These are phyloP conservation scores for Pythium phragmitis DNA, from an alignment of 352 stramenopile species.

Conservation along the genomic window DNA sequence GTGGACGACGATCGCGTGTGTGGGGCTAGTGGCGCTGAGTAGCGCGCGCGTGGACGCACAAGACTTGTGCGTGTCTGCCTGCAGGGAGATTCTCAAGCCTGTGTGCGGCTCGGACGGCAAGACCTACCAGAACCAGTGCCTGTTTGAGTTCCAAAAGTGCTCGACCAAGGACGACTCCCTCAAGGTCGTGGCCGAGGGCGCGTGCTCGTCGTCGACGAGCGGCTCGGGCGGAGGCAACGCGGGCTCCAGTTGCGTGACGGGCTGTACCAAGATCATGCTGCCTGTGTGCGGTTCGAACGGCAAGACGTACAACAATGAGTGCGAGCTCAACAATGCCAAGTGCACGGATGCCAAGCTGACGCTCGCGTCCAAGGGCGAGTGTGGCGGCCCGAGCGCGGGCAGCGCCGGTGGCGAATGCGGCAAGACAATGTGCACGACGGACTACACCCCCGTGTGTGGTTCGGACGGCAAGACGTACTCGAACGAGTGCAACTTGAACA, in stretches of 20 bases:
- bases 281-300: conserved; percentile 31
- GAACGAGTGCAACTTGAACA: conserved; percentile 38
- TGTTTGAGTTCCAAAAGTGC: conserved; percentile 29
- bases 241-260: conserved; percentile 10
- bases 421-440: conserved; percentile 8
- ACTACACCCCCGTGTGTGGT: conserved; percentile 37
- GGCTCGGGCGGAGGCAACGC: conserved; percentile 3
- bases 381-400: conserved; percentile 3
- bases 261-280: conserved; percentile 22
- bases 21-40: conserved; percentile 7
- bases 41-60: conserved; percentile 1
- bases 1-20: conserved; percentile 13
- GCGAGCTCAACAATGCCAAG: conserved; percentile 22
- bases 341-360: conserved; percentile 21
- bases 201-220: conserved; percentile 16
- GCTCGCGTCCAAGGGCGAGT: conserved; percentile 14
- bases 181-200: conserved; percentile 19
- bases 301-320: conserved; percentile 33
- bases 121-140: conserved; percentile 32
- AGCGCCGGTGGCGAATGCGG: neutral
- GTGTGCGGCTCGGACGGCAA: conserved; percentile 32
- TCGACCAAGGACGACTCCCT: conserved; percentile 24
- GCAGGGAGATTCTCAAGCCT: conserved; percentile 28
- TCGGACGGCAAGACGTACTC: conserved; percentile 45
- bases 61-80: conserved; percentile 20